Percentiles rank a stretch among this genome's conserved stretches.
phyloP scores from a whole-genome alignment of 2,329 filamentous ascomycete genomes.

The Aphanocladium album region DNA sequence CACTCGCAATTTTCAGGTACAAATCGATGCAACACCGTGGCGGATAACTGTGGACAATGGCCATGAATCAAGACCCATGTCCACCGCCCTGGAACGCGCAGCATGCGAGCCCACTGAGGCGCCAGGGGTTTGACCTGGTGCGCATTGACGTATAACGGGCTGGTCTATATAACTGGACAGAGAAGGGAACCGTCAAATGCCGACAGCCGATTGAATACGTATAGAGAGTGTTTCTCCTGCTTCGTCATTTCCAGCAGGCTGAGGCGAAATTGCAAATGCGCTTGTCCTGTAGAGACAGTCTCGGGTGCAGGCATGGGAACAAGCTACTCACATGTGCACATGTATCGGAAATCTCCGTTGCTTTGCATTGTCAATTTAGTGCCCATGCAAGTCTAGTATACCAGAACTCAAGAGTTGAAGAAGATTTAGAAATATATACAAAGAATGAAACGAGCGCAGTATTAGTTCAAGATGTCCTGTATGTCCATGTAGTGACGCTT shows the following conservation, averaged over 20 bases:
- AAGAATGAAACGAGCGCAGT: background rate
- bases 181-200: background rate
- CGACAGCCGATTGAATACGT: background rate
- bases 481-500: constrained; percentile 1
- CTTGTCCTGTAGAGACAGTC: background rate
- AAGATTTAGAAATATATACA: background rate
- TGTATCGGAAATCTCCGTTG: background rate
- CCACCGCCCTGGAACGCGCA: background rate
- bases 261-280: background rate
- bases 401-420: background rate
- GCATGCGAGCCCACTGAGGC: background rate
- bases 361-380: background rate
- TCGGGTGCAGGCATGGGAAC: background rate
- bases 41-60: background rate
- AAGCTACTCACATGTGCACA: background rate
- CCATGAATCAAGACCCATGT: constrained; percentile 10
- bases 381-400: background rate
- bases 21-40: background rate
- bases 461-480: constrained; percentile 3
- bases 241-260: background rate
- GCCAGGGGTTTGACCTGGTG: background rate
- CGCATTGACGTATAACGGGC: constrained; percentile 3
- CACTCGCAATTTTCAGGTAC: background rate
- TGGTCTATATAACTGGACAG: background rate
- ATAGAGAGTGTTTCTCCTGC: background rate